Conservation (phyloP, 345 rosid genomes). For the Garcia nutans region DNA sequence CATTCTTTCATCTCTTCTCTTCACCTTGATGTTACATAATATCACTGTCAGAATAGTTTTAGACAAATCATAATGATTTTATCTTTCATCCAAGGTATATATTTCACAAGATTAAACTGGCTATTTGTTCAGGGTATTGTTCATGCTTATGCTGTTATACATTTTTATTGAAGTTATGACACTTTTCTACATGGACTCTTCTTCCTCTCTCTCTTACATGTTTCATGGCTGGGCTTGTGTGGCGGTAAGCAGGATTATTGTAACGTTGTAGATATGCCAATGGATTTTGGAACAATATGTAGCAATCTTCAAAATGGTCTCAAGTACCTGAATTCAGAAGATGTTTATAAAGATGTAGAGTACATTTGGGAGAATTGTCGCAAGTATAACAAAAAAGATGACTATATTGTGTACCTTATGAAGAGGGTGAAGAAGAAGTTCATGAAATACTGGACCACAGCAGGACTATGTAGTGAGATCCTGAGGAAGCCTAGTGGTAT, state of each 20-base stretch:
- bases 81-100: not conserved
- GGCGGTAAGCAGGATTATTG: slow-evolving; percentile 62
- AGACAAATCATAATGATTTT: not conserved
- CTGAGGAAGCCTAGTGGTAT: slow-evolving; percentile 6
- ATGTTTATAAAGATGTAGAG: slow-evolving; percentile 81
- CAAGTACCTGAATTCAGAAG: slow-evolving; percentile 68
- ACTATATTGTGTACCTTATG: slow-evolving; percentile 89
- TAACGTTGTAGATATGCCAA: slow-evolving; percentile 79
- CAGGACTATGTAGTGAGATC: slow-evolving; percentile 35
- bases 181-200: slow-evolving; percentile 1
- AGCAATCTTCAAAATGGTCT: slow-evolving; percentile 57
- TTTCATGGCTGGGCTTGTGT: slow-evolving; percentile 3
- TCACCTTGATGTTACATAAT: not conserved
- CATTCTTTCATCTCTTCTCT: not conserved
- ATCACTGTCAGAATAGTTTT: not conserved
- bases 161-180: not conserved
- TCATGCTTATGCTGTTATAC: not conserved
- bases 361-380: slow-evolving; percentile 90
- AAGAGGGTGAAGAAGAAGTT: slow-evolving; percentile 91
- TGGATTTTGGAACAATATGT: slow-evolving; percentile 96
- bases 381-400: slow-evolving; percentile 88
- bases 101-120: not conserved
- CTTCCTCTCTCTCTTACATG: not conserved
- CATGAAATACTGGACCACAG: slow-evolving; percentile 83
- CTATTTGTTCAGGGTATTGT: not conserved